A percentile compares a stretch with the other conserved stretches of the same genome.
Evolutionary conservation across 306 rosid genomes (phyloP).

Genomic region (Prunus salicina): DNA sequence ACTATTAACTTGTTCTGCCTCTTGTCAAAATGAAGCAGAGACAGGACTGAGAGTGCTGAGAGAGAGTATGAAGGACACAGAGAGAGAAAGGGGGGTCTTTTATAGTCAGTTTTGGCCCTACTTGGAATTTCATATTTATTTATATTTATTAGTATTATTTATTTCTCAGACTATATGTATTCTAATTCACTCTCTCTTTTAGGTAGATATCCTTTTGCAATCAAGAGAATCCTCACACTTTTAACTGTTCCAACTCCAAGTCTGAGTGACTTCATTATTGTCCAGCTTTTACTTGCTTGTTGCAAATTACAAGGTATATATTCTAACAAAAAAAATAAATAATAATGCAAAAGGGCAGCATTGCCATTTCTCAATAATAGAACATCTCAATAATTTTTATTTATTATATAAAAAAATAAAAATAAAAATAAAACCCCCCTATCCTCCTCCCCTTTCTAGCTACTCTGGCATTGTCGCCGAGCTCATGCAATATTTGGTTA

Average conservation of each 20-base stretch:
- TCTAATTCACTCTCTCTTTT: neutral
- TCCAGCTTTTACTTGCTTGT: neutral
- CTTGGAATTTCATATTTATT: constrained; percentile 7
- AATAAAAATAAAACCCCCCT: neutral
- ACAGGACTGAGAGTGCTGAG: constrained; percentile 18
- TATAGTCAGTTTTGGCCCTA: constrained; percentile 54
- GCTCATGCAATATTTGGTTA: neutral
- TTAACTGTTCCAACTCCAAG: neutral
- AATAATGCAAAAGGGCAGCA: neutral
- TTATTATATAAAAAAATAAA: too few species aligned
- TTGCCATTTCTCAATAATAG: neutral
- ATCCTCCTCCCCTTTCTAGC: neutral
- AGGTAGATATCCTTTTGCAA: neutral
- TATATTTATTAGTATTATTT: neutral
- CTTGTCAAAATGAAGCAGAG: constrained; percentile 26
- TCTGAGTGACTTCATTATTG: neutral
- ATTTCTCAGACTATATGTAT: constrained; percentile 5
- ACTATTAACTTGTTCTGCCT: constrained; percentile 18
- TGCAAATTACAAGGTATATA: neutral
- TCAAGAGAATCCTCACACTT: neutral
- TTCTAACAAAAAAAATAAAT: neutral
- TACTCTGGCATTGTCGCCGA: neutral
- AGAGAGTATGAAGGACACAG: neutral
- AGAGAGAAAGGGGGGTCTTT: constrained; percentile 24
- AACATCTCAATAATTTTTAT: neutral